Conservation (phyloP, 495 filamentous ascomycete genomes). For the Arthonia radiata region DNA sequence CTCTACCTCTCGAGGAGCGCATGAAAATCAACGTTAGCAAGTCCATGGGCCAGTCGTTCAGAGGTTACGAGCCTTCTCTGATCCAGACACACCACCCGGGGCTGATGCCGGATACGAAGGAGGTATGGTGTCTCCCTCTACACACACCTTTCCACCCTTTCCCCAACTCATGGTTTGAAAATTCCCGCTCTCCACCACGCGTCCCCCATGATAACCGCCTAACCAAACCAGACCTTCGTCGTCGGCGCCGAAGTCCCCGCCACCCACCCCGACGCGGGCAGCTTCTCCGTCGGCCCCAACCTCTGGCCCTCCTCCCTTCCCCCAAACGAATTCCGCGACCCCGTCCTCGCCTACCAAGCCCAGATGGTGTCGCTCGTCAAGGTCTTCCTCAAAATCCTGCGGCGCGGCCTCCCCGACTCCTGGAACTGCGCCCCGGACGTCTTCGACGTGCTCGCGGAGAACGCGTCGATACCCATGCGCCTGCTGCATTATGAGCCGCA, state of each 20-base stretch:
- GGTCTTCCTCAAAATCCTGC: constrained; percentile 15
- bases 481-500: constrained; percentile 21
- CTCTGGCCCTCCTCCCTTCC: constrained; percentile 24
- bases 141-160: constrained; percentile 1
- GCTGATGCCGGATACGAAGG: constrained; percentile 16
- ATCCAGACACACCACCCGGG: constrained; percentile 9
- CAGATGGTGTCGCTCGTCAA: constrained; percentile 13
- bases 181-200: constrained; percentile 1
- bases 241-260: constrained; percentile 13
- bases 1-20: constrained; percentile 14
- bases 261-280: constrained; percentile 5
- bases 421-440: too few species aligned
- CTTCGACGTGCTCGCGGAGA: constrained; percentile 20
- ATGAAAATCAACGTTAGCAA: constrained; percentile 10
- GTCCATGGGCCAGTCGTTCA: constrained; percentile 11
- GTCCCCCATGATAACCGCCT: too few species aligned
- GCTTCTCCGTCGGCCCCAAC: constrained; percentile 20
- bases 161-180: neutral
- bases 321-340: constrained; percentile 19
- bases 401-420: constrained; percentile 15
- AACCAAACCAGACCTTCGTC: constrained; percentile 12
- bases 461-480: constrained; percentile 18
- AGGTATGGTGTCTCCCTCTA: constrained; percentile 9
- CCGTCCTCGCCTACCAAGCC: constrained; percentile 23
- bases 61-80: constrained; percentile 17